Base-by-base conservation (phyloP, 2,329 filamentous ascomycete species). In the Arthrobotrys pseudoclavata region DNA sequence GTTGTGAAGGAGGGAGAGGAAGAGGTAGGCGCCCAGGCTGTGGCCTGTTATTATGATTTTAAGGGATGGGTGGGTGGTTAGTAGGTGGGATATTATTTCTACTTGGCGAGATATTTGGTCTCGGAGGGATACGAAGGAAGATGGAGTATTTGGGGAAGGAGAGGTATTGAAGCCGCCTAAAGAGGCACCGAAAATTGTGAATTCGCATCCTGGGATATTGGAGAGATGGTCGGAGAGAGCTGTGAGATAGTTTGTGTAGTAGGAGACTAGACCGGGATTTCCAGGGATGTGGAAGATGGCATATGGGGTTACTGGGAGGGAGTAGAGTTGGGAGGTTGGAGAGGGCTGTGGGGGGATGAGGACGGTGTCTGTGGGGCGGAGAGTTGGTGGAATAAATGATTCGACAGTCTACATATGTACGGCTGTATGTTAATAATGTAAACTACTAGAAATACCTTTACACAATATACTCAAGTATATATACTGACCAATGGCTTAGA, bases 241-340 rank as follows among this genome's bases (percentile, higher is more conserved):
- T 0, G 85, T 85, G 10, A 94, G 85, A 83, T 93, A 94, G 48
- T 87, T 86, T 75, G 84, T 85, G 83, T 94, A 95, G 86, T 92
- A 94, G 66, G 87, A 88, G 60, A 93, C 87, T n/a, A 93, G 85
- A 6, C 92, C 92, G 5, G 92, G 92, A 79, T 95, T 95, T 18
- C 92, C 92, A 22, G 90, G 88, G 40, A 94, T 86, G 83, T 92
- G 91, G 84, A 89, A 93, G 80, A 94, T 85, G 57, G 94, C 87
- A 76, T 85, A 76, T 31, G 55, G 26, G 10, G 69, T 50, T 13
- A 64, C 42, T 3, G 66, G 55, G 22, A 66, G 29, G 24, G 57
- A 63, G 29, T 76, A 37, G 18, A 76, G 52, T 26, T 76, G 72
- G 31, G 72, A 69, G 34, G 66, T 70, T 18, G 72, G 72, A 22